Percentiles rank a stretch among this genome's conserved stretches.
phyloP scores from a whole-genome alignment of 768 basidiomycete genomes.

The Amanita fuliginea region DNA sequence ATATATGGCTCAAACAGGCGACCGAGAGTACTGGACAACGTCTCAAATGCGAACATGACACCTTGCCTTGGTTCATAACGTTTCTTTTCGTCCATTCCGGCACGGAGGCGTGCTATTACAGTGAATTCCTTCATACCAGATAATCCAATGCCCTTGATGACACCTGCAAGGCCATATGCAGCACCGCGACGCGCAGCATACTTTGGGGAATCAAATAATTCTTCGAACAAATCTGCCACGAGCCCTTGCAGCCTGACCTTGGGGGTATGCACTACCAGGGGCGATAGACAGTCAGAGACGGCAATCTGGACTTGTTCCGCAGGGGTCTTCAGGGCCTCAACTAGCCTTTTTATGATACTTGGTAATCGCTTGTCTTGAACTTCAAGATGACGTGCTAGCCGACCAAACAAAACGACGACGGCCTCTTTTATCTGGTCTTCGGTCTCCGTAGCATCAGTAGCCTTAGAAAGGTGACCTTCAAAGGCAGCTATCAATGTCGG shows the following conservation, averaged over 20 bases:
- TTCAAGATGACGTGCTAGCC: constrained; percentile 82
- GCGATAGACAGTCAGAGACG: constrained; percentile 90
- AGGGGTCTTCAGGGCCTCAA: constrained; percentile 87
- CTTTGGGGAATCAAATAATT: constrained; percentile 69
- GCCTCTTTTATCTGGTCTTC: constrained; percentile 91
- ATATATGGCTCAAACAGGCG: constrained; percentile 93
- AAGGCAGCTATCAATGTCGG: constrained; percentile 72
- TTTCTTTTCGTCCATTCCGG: constrained; percentile 84
- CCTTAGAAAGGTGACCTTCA: constrained; percentile 56
- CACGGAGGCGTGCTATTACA: constrained; percentile 60
- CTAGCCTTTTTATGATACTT: constrained; percentile 69
- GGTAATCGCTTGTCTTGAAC: constrained; percentile 69
- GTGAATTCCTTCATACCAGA: constrained; percentile 76
- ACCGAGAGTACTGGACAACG: constrained; percentile 75
- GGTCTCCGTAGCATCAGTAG: constrained; percentile 51
- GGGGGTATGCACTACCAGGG: constrained; percentile 62
- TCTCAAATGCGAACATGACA: constrained; percentile 92
- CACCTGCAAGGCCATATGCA: constrained; percentile 90
- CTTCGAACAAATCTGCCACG: constrained; percentile 67
- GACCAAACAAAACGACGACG: constrained; percentile 88
- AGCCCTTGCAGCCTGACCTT: constrained; percentile 45
- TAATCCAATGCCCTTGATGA: constrained; percentile 86
- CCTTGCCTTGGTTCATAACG: constrained; percentile 82
- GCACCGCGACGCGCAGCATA: constrained; percentile 96
- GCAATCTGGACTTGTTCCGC: constrained; percentile 95